Conservation (phyloP, 2,329 filamentous ascomycete genomes). For the Hymenoscyphus repandus region DNA sequence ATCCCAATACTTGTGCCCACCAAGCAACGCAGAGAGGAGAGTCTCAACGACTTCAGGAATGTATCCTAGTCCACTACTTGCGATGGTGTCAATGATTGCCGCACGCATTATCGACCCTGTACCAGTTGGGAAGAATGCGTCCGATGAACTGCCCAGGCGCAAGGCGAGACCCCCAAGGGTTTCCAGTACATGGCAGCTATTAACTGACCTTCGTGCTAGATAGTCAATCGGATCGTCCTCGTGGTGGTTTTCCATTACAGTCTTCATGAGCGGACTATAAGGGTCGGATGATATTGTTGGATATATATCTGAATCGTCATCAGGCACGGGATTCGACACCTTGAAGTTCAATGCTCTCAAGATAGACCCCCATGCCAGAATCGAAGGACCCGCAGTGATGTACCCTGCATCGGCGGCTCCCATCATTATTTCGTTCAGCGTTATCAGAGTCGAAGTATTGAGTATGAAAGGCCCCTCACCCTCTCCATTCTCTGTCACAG, state of each 20-base stretch:
- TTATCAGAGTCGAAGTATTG: conserved; percentile 62
- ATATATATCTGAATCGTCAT: background rate
- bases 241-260: conserved; percentile 33
- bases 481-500: conserved; percentile 24
- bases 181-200: conserved; percentile 42
- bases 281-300: conserved; percentile 10
- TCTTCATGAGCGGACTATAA: conserved; percentile 42
- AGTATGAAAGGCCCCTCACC: conserved; percentile 58
- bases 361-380: conserved; percentile 78
- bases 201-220: conserved; percentile 42
- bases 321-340: conserved; percentile 1
- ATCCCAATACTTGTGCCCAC: conserved; percentile 30
- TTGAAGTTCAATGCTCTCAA: conserved; percentile 55
- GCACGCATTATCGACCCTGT: conserved; percentile 35
- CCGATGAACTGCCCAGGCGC: conserved; percentile 34
- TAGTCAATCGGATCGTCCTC: conserved; percentile 39
- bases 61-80: conserved; percentile 30
- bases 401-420: conserved; percentile 50
- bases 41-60: conserved; percentile 31
- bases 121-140: conserved; percentile 35
- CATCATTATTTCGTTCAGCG: conserved; percentile 68
- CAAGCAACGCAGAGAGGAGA: conserved; percentile 26
- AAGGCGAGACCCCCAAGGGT: conserved; percentile 40
- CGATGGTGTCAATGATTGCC: conserved; percentile 32
- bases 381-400: conserved; percentile 63